Evolutionary conservation across 2,329 filamentous ascomycete species (phyloP).

Genomic region (Stachybotrys chartarum): DNA sequence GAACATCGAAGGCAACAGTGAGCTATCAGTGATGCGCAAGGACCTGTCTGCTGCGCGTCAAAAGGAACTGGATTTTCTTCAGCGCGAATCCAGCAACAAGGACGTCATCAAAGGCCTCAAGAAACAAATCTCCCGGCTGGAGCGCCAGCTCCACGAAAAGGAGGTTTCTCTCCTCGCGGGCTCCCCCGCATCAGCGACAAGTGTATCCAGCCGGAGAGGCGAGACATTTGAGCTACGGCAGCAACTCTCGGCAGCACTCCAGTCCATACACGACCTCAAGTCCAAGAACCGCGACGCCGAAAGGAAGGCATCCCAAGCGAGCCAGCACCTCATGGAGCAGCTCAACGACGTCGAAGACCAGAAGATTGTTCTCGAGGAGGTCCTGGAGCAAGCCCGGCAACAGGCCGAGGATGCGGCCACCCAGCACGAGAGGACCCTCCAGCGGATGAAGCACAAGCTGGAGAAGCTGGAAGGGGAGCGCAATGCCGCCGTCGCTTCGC

Average conservation of each 20-base stretch:
- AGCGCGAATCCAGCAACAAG: constrained; percentile 59
- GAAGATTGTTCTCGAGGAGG: constrained; percentile 49
- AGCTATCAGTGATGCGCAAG: constrained; percentile 54
- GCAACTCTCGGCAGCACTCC: constrained; percentile 54
- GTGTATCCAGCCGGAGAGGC: constrained; percentile 44
- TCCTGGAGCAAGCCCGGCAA: constrained; percentile 47
- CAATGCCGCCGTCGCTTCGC: constrained; percentile 15
- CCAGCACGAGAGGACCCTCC: constrained; percentile 35
- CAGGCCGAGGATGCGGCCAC: constrained; percentile 40
- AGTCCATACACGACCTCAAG: constrained; percentile 49
- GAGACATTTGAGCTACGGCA: constrained; percentile 53
- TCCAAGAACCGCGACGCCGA: constrained; percentile 44
- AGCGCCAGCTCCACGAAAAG: constrained; percentile 59
- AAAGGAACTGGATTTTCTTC: constrained; percentile 57
- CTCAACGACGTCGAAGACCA: constrained; percentile 53
- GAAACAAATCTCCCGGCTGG: constrained; percentile 57
- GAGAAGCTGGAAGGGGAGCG: constrained; percentile 45
- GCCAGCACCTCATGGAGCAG: constrained; percentile 43
- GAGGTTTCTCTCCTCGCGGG: constrained; percentile 43
- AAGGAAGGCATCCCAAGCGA: constrained; percentile 30
- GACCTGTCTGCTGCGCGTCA: constrained; percentile 58
- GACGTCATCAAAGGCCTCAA: constrained; percentile 57
- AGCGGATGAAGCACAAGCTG: constrained; percentile 39
- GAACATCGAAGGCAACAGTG: constrained; percentile 36
- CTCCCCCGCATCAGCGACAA: constrained; percentile 38